A percentile compares a stretch with the other conserved stretches of the same genome.
phyloP scores from a whole-genome alignment of 306 rosid genomes.

The Parietaria judaica region DNA sequence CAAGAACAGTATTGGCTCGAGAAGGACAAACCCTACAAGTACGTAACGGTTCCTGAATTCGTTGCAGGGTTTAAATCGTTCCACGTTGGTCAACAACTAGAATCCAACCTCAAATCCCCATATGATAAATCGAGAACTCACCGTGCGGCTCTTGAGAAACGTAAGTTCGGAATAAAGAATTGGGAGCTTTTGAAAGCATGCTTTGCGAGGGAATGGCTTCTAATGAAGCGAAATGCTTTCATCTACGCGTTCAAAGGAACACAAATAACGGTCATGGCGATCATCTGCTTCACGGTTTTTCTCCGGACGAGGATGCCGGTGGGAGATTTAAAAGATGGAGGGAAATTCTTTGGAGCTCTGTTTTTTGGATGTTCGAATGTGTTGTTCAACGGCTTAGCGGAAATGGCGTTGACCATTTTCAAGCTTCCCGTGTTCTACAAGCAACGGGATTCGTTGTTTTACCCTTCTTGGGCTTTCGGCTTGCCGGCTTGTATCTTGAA shows the following conservation, averaged over 20 bases:
- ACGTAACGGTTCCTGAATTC: slow-evolving; percentile 53
- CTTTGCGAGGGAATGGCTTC: slow-evolving; percentile 64
- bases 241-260: slow-evolving; percentile 45
- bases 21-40: slow-evolving; percentile 40
- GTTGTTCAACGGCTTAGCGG: slow-evolving; percentile 77
- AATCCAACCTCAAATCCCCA: slow-evolving; percentile 35
- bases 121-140: slow-evolving; percentile 45
- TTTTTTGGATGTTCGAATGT: slow-evolving; percentile 49
- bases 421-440: slow-evolving; percentile 64
- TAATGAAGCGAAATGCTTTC: slow-evolving; percentile 53
- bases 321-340: slow-evolving; percentile 28
- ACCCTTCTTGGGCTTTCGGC: slow-evolving; percentile 71
- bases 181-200: slow-evolving; percentile 69
- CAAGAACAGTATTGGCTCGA: slow-evolving; percentile 73
- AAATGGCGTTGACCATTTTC: slow-evolving; percentile 40
- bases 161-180: slow-evolving; percentile 54
- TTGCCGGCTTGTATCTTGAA: slow-evolving; percentile 62
- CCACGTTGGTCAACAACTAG: slow-evolving; percentile 46
- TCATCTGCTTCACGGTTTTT: slow-evolving; percentile 53
- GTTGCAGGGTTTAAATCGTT: slow-evolving; percentile 37
- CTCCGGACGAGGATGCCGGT: slow-evolving; percentile 46
- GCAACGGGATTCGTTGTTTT: slow-evolving; percentile 70
- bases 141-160: slow-evolving; percentile 54
- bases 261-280: slow-evolving; percentile 44
- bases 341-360: slow-evolving; percentile 54